phyloP scores from a whole-genome alignment of 805 yeast genomes.

The Lachancea dasiensis region DNA sequence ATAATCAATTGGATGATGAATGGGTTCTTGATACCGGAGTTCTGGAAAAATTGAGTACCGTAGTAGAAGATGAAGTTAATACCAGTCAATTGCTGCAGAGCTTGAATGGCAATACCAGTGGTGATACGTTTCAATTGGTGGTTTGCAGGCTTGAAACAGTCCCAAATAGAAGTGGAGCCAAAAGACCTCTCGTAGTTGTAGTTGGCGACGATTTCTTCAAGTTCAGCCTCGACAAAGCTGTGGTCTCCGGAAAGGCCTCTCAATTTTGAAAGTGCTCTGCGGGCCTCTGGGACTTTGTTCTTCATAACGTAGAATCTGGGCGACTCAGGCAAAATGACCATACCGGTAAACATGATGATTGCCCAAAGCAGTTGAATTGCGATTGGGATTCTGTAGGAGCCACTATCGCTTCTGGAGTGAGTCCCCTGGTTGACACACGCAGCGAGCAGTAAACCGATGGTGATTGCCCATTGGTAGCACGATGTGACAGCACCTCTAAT shows the following conservation, averaged over 20 bases:
- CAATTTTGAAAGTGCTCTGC: conserved; percentile 48
- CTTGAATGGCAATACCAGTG: conserved; percentile 53
- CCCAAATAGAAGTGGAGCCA: conserved; percentile 62
- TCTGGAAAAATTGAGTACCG: conserved; percentile 55
- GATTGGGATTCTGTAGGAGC: conserved; percentile 50
- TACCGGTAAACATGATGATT: conserved; percentile 34
- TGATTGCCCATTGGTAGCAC: conserved; percentile 66
- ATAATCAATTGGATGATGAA: conserved; percentile 55
- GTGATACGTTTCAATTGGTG: conserved; percentile 39
- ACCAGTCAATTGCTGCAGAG: conserved; percentile 67
- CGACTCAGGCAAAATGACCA: conserved; percentile 63
- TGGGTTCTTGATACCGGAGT: conserved; percentile 56
- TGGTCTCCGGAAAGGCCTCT: conserved; percentile 51
- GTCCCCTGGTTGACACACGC: conserved; percentile 62
- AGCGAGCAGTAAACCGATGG: conserved; percentile 69
- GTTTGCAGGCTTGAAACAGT: conserved; percentile 54
- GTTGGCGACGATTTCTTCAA: conserved; percentile 54
- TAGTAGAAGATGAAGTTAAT: conserved; percentile 64
- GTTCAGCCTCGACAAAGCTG: conserved; percentile 50
- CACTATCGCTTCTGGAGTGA: conserved; percentile 37
- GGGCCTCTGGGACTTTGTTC: conserved; percentile 56
- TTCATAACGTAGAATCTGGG: conserved; percentile 61
- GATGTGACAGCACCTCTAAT: conserved; percentile 74
- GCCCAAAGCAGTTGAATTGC: conserved; percentile 53
- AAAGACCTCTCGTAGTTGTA: conserved; percentile 54